Conservation (phyloP, 352 stramenopile species). For the Phytophthora pinifolia region DNA sequence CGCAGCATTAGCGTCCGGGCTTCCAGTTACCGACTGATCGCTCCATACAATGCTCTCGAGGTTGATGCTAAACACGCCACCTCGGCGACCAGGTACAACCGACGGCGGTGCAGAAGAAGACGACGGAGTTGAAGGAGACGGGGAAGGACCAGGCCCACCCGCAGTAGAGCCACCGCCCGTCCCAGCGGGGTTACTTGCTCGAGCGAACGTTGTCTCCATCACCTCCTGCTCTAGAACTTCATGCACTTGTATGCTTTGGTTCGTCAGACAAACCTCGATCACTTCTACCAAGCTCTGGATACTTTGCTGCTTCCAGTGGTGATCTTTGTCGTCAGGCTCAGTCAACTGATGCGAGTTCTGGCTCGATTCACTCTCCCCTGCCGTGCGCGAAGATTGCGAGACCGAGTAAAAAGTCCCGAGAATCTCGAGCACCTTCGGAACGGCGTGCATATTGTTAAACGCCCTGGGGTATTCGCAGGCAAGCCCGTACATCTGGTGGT, state of each 20-base stretch:
- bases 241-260: slow-evolving; percentile 73
- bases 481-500: slow-evolving; percentile 76
- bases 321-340: slow-evolving; percentile 49
- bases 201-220: slow-evolving; percentile 68
- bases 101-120: slow-evolving; percentile 27
- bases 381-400: slow-evolving; percentile 7
- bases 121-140: slow-evolving; percentile 18
- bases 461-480: slow-evolving; percentile 64
- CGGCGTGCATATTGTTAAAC: slow-evolving; percentile 65
- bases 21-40: slow-evolving; percentile 41
- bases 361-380: slow-evolving; percentile 16
- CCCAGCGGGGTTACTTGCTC: slow-evolving; percentile 24
- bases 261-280: slow-evolving; percentile 75
- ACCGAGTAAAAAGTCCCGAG: slow-evolving; percentile 55
- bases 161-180: slow-evolving; percentile 10
- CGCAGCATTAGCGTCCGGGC: slow-evolving; percentile 13
- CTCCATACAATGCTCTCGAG: slow-evolving; percentile 85
- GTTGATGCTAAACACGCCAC: slow-evolving; percentile 74
- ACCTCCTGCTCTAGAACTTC: slow-evolving; percentile 70
- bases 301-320: slow-evolving; percentile 75
- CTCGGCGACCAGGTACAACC: slow-evolving; percentile 35
- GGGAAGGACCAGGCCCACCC: slow-evolving; percentile 14
- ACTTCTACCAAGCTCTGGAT: slow-evolving; percentile 76
- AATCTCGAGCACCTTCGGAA: slow-evolving; percentile 66
- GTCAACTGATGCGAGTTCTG: slow-evolving; percentile 51